Percentiles rank a stretch among this genome's conserved stretches.
Conservation (phyloP, 352 stramenopile species). For the Phytophthora citricola region DNA sequence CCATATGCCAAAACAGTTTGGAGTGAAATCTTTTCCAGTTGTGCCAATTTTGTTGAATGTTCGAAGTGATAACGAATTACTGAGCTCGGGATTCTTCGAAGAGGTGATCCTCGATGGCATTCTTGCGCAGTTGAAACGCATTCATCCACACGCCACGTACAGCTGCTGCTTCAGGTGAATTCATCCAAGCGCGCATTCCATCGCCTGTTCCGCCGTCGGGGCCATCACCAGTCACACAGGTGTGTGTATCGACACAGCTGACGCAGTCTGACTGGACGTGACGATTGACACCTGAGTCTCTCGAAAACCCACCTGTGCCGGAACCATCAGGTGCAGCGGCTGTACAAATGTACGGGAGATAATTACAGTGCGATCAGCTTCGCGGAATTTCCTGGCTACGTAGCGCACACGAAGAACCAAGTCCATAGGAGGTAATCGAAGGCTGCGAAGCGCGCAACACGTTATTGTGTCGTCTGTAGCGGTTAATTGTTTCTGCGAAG, state of each 20-base stretch:
- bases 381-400: slow-evolving; percentile 17
- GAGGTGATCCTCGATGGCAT: slow-evolving; percentile 18
- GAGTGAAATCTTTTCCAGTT: slow-evolving; percentile 2
- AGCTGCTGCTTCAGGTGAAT: slow-evolving; percentile 3
- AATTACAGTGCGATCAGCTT: slow-evolving; percentile 17
- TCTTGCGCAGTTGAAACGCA: slow-evolving; percentile 19
- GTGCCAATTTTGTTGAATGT: slow-evolving; percentile 11
- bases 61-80: background rate
- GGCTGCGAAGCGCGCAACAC: slow-evolving; percentile 10
- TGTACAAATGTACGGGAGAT: slow-evolving; percentile 17
- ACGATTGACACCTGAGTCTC: slow-evolving; percentile 30
- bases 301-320: slow-evolving; percentile 10
- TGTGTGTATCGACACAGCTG: slow-evolving; percentile 5
- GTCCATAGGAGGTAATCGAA: slow-evolving; percentile 10
- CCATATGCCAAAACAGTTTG: too few relatives aligned
- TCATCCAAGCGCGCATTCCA: slow-evolving; percentile 18
- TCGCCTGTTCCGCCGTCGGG: slow-evolving; percentile 7
- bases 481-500: slow-evolving; percentile 3
- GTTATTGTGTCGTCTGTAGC: slow-evolving; percentile 13
- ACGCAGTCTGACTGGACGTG: background rate
- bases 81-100: slow-evolving; percentile 21
- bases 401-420: slow-evolving; percentile 21
- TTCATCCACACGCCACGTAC: slow-evolving; percentile 17
- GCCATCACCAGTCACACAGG: slow-evolving; percentile 13
- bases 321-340: slow-evolving; percentile 6